These are phyloP conservation scores for Ascosphaera pollenicola DNA, from an alignment of 2,329 filamentous ascomycete species.

Conservation along the genomic window DNA sequence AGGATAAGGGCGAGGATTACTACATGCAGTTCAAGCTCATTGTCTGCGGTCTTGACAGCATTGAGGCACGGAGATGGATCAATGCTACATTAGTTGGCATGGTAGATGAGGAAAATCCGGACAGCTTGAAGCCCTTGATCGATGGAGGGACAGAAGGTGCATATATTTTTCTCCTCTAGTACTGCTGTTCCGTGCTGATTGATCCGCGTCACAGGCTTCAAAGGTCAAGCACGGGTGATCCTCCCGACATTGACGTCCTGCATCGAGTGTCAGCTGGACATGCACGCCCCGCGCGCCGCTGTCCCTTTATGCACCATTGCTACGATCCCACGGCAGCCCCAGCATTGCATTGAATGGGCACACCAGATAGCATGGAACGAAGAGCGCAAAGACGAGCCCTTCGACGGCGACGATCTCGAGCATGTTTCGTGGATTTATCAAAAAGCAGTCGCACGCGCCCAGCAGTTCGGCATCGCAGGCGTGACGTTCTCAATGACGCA, in stretches of 20 bases:
- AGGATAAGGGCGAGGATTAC: constrained; percentile 89
- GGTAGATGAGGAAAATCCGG: constrained; percentile 62
- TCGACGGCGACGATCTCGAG: constrained; percentile 91
- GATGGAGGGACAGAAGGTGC: constrained; percentile 84
- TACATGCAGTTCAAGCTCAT: constrained; percentile 94
- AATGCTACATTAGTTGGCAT: constrained; percentile 82
- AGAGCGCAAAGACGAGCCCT: constrained; percentile 56
- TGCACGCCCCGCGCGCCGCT: constrained; percentile 93
- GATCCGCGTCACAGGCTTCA: constrained; percentile 44
- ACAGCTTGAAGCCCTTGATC: constrained; percentile 79
- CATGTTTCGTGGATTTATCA: constrained; percentile 95
- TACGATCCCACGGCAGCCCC: constrained; percentile 85
- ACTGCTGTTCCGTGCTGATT: not conserved
- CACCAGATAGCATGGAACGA: constrained; percentile 95
- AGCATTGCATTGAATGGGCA: constrained; percentile 98
- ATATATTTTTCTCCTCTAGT: constrained; percentile 1
- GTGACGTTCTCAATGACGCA: constrained; percentile 93
- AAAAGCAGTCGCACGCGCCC: constrained; percentile 57
- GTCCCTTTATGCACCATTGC: constrained; percentile 93
- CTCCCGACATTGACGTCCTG: constrained; percentile 84
- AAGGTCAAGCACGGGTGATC: constrained; percentile 84
- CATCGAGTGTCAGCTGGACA: constrained; percentile 95
- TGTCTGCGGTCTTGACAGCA: constrained; percentile 86
- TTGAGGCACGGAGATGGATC: constrained; percentile 96
- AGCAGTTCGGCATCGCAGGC: constrained; percentile 75